A percentile compares a stretch with the other conserved stretches of the same genome.
phyloP scores from a whole-genome alignment of 176 grass and related monocot genomes.

The Thinopyrum elongatum region DNA sequence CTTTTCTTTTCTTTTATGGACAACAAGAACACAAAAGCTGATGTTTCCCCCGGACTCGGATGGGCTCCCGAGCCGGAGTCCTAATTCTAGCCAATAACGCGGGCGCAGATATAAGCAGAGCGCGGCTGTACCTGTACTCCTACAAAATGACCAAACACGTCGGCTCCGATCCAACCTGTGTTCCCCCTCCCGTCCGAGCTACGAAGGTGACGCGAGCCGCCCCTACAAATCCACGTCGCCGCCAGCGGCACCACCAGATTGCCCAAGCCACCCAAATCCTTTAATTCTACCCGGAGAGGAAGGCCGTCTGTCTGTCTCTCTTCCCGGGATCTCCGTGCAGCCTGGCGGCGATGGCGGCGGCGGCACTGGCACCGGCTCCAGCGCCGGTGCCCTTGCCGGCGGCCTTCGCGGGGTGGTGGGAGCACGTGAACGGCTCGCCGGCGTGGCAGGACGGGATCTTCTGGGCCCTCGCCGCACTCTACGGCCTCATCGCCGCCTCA shows the following conservation, averaged over 20 bases:
- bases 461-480: slow-evolving; percentile 59
- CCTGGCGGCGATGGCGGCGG: slow-evolving; percentile 22
- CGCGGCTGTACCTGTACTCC: not conserved
- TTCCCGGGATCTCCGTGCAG: not conserved
- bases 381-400: slow-evolving; percentile 6
- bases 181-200: not conserved
- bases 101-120: not conserved
- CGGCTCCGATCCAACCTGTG: slow-evolving; percentile 39
- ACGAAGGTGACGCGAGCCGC: slow-evolving; percentile 28
- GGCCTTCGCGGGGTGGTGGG: slow-evolving; percentile 60
- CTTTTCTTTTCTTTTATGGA: too few species aligned
- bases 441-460: slow-evolving; percentile 71
- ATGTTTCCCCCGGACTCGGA: not conserved
- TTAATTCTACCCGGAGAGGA: not conserved
- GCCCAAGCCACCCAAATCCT: not conserved
- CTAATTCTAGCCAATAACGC: not conserved
- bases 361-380: not conserved
- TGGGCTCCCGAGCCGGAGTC: not conserved
- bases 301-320: not conserved
- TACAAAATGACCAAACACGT: slow-evolving; percentile 7
- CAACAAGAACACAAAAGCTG: not conserved
- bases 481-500: slow-evolving; percentile 55
- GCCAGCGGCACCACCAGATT: slow-evolving; percentile 17
- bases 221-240: slow-evolving; percentile 32
- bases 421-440: slow-evolving; percentile 58